Conservation (phyloP, 1,284 basidiomycete species). For the Cutaneotrichosporon curvatum region DNA sequence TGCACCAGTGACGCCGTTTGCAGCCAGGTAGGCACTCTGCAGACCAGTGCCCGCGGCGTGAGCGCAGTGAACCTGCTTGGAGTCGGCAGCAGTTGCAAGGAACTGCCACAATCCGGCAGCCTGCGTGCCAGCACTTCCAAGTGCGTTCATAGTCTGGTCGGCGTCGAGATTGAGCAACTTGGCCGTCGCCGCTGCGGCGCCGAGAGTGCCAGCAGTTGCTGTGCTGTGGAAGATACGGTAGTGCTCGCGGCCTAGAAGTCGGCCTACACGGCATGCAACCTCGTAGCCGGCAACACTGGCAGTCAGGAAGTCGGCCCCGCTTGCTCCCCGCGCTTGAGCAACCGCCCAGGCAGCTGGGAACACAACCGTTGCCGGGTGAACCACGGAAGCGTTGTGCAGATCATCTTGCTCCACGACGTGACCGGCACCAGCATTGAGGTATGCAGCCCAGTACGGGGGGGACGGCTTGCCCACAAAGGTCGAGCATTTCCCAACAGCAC, state of each 20-base stretch:
- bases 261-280: constrained; percentile 7
- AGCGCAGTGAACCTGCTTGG: constrained; percentile 6
- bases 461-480: constrained; percentile 2
- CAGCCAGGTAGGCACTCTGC: constrained; percentile 5
- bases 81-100: constrained; percentile 6
- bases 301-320: constrained; percentile 1
- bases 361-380: constrained; percentile 5
- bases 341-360: constrained; percentile 8
- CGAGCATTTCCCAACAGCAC: background rate
- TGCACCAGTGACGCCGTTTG: constrained; percentile 3
- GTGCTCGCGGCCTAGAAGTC: constrained; percentile 3
- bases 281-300: constrained; percentile 4
- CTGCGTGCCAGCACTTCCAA: constrained; percentile 4
- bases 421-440: constrained; percentile 6
- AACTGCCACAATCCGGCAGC: constrained; percentile 5
- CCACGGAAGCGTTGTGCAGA: constrained; percentile 7
- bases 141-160: constrained; percentile 1
- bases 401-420: constrained; percentile 10
- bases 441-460: constrained; percentile 5
- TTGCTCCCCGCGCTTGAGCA: background rate
- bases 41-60: constrained; percentile 5
- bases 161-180: constrained; percentile 1
- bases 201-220: constrained; percentile 5
- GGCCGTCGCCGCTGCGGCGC: constrained; percentile 2
- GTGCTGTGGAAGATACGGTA: constrained; percentile 4